These are phyloP conservation scores for Monascus purpureus DNA, from an alignment of 495 filamentous ascomycete genomes.

Conservation along the genomic window DNA sequence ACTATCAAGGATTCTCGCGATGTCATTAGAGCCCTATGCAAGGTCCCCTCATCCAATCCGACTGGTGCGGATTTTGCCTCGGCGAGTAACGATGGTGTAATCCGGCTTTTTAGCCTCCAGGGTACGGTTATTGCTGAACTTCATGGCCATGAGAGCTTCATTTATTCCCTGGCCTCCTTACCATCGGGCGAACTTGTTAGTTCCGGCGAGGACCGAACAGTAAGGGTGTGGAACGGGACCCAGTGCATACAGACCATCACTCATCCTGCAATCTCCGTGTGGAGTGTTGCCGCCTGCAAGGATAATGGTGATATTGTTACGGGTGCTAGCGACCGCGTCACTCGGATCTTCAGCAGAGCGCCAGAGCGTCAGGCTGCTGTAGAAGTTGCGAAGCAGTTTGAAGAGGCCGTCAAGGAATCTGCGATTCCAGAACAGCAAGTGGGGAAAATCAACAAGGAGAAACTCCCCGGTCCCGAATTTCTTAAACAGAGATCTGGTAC, in stretches of 20 bases:
- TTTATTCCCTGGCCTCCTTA: slow-evolving; percentile 69
- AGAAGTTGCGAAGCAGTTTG: slow-evolving; percentile 50
- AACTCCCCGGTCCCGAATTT: slow-evolving; percentile 76
- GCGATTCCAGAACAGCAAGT: slow-evolving; percentile 76
- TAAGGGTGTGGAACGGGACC: slow-evolving; percentile 69
- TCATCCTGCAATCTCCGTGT: slow-evolving; percentile 93
- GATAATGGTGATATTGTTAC: slow-evolving; percentile 84
- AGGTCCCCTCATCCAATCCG: slow-evolving; percentile 58
- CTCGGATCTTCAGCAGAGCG: slow-evolving; percentile 71
- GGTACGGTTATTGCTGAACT: slow-evolving; percentile 61
- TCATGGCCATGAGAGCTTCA: slow-evolving; percentile 85
- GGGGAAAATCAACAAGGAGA: slow-evolving; percentile 73
- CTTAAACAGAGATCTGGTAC: slow-evolving; percentile 64
- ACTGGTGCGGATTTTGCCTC: slow-evolving; percentile 80
- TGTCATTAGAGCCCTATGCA: slow-evolving; percentile 76
- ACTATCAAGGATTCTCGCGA: slow-evolving; percentile 60
- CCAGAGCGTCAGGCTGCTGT: slow-evolving; percentile 52
- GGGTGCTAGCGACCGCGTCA: slow-evolving; percentile 79
- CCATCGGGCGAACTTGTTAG: slow-evolving; percentile 83
- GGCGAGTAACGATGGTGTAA: slow-evolving; percentile 75
- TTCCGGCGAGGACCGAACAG: slow-evolving; percentile 83
- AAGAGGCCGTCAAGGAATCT: slow-evolving; percentile 65
- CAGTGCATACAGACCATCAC: slow-evolving; percentile 92
- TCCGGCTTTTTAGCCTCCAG: slow-evolving; percentile 69
- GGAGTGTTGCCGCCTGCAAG: slow-evolving; percentile 68